These are phyloP conservation scores for Ophiocordyceps unilateralis DNA, from an alignment of 2,329 filamentous ascomycete species.

Conservation along the genomic window DNA sequence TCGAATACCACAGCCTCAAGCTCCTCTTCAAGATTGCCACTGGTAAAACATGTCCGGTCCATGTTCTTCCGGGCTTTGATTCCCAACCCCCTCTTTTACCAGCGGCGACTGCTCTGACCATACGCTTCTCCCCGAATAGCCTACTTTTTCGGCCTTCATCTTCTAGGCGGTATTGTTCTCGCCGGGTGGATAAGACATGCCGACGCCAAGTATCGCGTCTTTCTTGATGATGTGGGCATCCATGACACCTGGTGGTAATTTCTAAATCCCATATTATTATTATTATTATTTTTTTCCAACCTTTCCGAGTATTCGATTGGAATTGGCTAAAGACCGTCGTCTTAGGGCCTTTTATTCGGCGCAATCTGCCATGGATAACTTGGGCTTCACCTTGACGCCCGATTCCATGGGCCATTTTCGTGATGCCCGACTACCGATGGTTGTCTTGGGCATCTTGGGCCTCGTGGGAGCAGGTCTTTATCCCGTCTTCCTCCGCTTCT, in stretches of 20 bases:
- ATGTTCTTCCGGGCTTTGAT: neutral
- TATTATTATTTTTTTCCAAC: too few species aligned
- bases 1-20: constrained; percentile 33
- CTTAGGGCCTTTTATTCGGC: constrained; percentile 29
- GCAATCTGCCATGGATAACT: constrained; percentile 33
- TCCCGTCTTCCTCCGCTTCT: constrained; percentile 37
- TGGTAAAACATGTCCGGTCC: constrained; percentile 10
- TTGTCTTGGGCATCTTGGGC: constrained; percentile 30
- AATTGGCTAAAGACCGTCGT: too few species aligned
- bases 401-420: constrained; percentile 34
- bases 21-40: constrained; percentile 27
- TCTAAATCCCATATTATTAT: too few species aligned
- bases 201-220: constrained; percentile 20
- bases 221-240: constrained; percentile 20
- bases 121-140: constrained; percentile 7
- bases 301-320: too few species aligned
- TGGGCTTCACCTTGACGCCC: constrained; percentile 36
- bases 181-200: constrained; percentile 28
- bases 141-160: constrained; percentile 26
- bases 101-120: too few species aligned
- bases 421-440: constrained; percentile 22
- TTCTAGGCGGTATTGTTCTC: constrained; percentile 29
- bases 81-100: neutral
- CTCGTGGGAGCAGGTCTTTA: constrained; percentile 38
- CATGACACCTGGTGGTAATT: constrained; percentile 32